Percentiles rank a stretch among this genome's conserved stretches.
Evolutionary conservation across 2,329 filamentous ascomycete genomes (phyloP).

Genomic region (Aureobasidium mangrovei): DNA sequence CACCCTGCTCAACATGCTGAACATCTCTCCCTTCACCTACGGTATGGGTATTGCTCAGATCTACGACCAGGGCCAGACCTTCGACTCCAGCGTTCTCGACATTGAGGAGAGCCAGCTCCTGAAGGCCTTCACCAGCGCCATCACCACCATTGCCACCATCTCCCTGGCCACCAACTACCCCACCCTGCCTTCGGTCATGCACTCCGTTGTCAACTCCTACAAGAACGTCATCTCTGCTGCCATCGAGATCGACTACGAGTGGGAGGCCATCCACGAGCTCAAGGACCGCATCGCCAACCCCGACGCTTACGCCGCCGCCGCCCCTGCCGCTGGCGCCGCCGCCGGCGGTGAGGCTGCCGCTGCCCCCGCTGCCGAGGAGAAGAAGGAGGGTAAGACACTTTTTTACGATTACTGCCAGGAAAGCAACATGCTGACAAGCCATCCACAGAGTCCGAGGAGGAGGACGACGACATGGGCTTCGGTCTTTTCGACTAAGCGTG

Average conservation of each 20-base stretch:
- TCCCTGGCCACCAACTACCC: constrained; percentile 93
- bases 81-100: constrained; percentile 78
- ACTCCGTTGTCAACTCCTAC: constrained; percentile 95
- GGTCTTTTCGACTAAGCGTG: constrained; percentile 45
- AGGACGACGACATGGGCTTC: constrained; percentile 47
- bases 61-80: constrained; percentile 95
- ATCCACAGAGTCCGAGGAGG: constrained; percentile 46
- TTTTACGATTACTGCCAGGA: too few species aligned
- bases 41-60: constrained; percentile 94
- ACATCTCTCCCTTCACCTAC: constrained; percentile 99
- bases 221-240: constrained; percentile 93
- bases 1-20: constrained; percentile 98
- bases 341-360: constrained; percentile 43
- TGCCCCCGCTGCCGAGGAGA: constrained; percentile 45
- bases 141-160: constrained; percentile 79
- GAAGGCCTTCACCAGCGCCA: constrained; percentile 67
- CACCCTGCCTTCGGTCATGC: constrained; percentile 89
- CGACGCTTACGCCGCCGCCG: constrained; percentile 82
- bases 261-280: constrained; percentile 92
- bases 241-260: constrained; percentile 81
- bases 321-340: constrained; percentile 57
- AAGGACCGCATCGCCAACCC: constrained; percentile 99
- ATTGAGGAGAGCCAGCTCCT: constrained; percentile 93
- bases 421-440: not conserved
- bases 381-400: constrained; percentile 39